Percentiles rank a stretch among this genome's conserved stretches.
These are phyloP conservation scores for Abelmoschus esculentus DNA, from an alignment of 345 rosid species.

Conservation along the genomic window DNA sequence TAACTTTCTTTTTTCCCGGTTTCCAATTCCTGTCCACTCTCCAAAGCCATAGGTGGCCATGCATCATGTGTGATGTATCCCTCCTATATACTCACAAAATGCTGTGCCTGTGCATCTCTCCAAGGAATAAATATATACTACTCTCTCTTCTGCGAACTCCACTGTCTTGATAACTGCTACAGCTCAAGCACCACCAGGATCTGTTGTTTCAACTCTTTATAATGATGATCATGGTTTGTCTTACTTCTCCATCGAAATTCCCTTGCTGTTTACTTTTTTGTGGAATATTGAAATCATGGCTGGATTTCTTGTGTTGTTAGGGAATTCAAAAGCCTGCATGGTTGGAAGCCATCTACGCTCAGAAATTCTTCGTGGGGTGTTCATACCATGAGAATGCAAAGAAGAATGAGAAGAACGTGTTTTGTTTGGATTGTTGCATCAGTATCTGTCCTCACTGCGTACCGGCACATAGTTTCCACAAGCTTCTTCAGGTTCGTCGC, in stretches of 20 bases:
- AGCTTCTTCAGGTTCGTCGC: conserved; percentile 91
- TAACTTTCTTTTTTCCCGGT: conserved; percentile 17
- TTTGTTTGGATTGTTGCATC: conserved; percentile 80
- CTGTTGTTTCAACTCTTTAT: conserved; percentile 4
- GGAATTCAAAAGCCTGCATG: conserved; percentile 86
- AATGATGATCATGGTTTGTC: conserved; percentile 50
- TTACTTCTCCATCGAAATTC: background rate
- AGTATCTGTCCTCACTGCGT: conserved; percentile 95
- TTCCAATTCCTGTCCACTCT: background rate
- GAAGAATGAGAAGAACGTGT: conserved; percentile 89
- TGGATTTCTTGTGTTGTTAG: conserved; percentile 19
- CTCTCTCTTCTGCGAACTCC: conserved; percentile 19
- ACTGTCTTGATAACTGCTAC: too few species aligned
- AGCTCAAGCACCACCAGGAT: too few species aligned
- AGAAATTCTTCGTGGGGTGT: conserved; percentile 79
- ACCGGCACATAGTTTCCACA: conserved; percentile 69
- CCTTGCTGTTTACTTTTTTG: too few species aligned
- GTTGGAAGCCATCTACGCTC: conserved; percentile 75
- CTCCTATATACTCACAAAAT: conserved; percentile 17
- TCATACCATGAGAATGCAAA: conserved; percentile 65
- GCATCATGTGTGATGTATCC: background rate
- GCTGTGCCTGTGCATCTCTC: too few species aligned
- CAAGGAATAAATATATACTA: conserved; percentile 25
- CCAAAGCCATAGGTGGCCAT: background rate
- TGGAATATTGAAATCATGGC: too few species aligned